Conservation (phyloP, 371 early-diverging fungal genomes). For the Rhizopus stolonifer region DNA sequence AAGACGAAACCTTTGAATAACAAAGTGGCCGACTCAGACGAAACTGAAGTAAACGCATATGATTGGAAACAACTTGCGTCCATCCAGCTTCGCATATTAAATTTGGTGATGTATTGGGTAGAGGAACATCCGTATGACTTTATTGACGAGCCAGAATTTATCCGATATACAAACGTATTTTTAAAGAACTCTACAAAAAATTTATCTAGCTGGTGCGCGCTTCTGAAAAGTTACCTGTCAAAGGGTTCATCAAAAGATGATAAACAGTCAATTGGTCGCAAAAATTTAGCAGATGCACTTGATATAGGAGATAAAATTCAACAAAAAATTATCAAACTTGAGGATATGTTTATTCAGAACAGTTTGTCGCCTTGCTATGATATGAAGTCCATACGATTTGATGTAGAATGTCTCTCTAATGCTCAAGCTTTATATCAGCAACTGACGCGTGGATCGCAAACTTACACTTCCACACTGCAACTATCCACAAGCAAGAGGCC, state of each 20-base stretch:
- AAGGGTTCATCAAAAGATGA: background rate
- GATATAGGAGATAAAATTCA: conserved; percentile 9
- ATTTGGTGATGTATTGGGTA: conserved; percentile 69
- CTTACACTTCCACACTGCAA: conserved; percentile 20
- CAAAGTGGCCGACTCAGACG: conserved; percentile 6
- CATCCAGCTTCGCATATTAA: conserved; percentile 49
- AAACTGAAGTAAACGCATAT: conserved; percentile 6
- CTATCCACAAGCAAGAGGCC: conserved; percentile 16
- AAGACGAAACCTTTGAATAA: background rate
- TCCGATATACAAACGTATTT: conserved; percentile 29
- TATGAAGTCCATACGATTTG: conserved; percentile 32
- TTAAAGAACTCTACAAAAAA: conserved; percentile 24
- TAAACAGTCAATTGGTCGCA: background rate
- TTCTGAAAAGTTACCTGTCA: conserved; percentile 5
- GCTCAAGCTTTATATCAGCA: conserved; percentile 34
- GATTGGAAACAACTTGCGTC: conserved; percentile 43
- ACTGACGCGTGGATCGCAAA: conserved; percentile 23
- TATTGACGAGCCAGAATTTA: conserved; percentile 54
- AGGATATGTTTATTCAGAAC: conserved; percentile 25
- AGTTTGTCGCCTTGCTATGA: conserved; percentile 41
- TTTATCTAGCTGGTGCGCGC: conserved; percentile 31
- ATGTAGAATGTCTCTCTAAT: conserved; percentile 20
- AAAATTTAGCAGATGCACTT: conserved; percentile 3
- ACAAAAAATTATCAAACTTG: conserved; percentile 22
- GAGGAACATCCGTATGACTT: conserved; percentile 66